Evolutionary conservation across 495 filamentous ascomycete genomes (phyloP).

Genomic region (Saxophila tyrrhenica): DNA sequence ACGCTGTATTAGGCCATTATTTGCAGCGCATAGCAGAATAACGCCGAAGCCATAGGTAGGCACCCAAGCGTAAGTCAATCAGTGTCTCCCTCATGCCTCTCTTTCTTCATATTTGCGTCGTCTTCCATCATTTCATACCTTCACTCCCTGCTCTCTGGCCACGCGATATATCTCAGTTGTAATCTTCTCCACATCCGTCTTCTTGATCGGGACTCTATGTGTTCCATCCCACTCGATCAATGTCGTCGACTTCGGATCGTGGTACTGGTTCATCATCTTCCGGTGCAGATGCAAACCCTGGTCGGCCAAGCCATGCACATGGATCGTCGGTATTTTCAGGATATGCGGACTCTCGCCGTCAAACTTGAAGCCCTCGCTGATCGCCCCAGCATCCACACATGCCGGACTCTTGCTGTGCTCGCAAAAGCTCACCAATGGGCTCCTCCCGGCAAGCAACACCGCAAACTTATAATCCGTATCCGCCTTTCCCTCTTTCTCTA

Average conservation of each 20-base stretch:
- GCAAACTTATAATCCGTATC: constrained; percentile 28
- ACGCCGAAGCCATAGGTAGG: no score
- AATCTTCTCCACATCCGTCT: constrained; percentile 40
- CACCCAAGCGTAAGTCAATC: no score
- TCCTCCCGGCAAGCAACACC: constrained; percentile 45
- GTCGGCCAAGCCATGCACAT: constrained; percentile 52
- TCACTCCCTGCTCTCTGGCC: constrained; percentile 16
- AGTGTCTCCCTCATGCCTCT: no score
- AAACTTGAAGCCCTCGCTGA: constrained; percentile 30
- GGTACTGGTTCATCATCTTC: constrained; percentile 40
- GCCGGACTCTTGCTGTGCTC: constrained; percentile 20
- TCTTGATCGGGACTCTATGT: constrained; percentile 49
- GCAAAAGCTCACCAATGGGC: constrained; percentile 41
- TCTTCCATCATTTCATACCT: no score
- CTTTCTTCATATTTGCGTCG: no score
- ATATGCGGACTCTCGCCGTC: constrained; percentile 25
- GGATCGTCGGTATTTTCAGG: constrained; percentile 45
- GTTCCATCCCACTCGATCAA: constrained; percentile 52
- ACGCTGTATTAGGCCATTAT: no score
- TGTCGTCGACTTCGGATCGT: constrained; percentile 31
- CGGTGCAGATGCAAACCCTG: constrained; percentile 41
- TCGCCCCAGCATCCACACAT: constrained; percentile 25
- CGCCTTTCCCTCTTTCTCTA: constrained; percentile 22
- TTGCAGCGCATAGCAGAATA: no score
- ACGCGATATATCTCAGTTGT: constrained; percentile 31